A percentile compares a stretch with the other conserved stretches of the same genome.
phyloP scores from a whole-genome alignment of 768 basidiomycete genomes.

The Amanita molliuscula region DNA sequence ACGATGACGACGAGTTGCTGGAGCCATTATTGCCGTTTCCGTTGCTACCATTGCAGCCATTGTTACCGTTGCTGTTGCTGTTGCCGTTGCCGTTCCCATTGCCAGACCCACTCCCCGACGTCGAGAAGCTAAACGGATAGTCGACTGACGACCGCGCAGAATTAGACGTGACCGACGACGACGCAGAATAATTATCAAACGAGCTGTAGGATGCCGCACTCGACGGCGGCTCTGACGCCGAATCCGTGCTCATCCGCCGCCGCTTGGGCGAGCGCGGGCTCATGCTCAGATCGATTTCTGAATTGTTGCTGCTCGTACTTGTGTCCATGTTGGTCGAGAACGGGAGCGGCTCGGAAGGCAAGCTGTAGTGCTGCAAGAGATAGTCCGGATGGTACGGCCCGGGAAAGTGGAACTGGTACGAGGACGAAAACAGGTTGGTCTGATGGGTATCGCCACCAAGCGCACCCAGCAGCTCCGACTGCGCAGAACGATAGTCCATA shows the following conservation, averaged over 20 bases:
- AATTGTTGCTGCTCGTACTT: conserved; percentile 19
- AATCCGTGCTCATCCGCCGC: conserved; percentile 59
- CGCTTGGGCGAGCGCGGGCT: conserved; percentile 52
- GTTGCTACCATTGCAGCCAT: neutral
- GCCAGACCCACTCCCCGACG: conserved; percentile 13
- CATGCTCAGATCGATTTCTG: conserved; percentile 32
- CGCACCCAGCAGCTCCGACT: conserved; percentile 44
- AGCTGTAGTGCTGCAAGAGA: conserved; percentile 39
- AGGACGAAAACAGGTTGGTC: conserved; percentile 17
- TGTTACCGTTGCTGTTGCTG: neutral
- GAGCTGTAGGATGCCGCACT: conserved; percentile 57
- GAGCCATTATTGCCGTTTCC: conserved; percentile 19
- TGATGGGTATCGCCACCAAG: conserved; percentile 24
- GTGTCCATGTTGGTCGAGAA: conserved; percentile 23
- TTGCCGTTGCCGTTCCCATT: conserved; percentile 9
- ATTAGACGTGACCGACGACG: conserved; percentile 41
- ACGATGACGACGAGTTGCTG: too few species aligned
- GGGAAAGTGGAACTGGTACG: conserved; percentile 40
- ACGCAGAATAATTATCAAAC: conserved; percentile 52
- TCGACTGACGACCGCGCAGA: conserved; percentile 61
- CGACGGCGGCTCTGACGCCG: conserved; percentile 42
- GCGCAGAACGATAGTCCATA: conserved; percentile 24
- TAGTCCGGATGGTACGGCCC: conserved; percentile 74
- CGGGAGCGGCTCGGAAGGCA: conserved; percentile 41
- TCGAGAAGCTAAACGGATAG: conserved; percentile 47